Conservation (phyloP, 306 rosid genomes). For the Gastrolobium villosum region DNA sequence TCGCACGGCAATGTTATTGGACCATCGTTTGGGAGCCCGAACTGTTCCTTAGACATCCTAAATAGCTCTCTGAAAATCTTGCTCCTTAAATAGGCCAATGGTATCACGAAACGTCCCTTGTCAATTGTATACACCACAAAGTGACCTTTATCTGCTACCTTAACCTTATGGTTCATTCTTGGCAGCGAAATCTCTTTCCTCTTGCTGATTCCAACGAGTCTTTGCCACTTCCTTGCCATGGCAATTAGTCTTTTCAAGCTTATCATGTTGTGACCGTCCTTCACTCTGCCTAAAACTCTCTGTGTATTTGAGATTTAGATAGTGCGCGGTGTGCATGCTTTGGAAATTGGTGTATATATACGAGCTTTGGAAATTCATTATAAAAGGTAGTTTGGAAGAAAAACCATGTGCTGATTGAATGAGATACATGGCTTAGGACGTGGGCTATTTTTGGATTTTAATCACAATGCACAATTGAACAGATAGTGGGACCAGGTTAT, state of each 20-base stretch:
- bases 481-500: slow-evolving; percentile 35
- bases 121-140: slow-evolving; percentile 48
- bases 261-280: background rate
- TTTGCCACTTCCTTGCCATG: slow-evolving; percentile 51
- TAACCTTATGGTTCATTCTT: background rate
- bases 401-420: slow-evolving; percentile 53
- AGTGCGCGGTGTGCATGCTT: too few relatives aligned
- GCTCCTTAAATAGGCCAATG: slow-evolving; percentile 43
- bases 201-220: slow-evolving; percentile 40
- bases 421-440: slow-evolving; percentile 29
- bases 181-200: slow-evolving; percentile 42
- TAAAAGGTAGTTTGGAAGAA: background rate
- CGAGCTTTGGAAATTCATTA: too few relatives aligned
- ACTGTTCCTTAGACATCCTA: slow-evolving; percentile 49
- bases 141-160: slow-evolving; percentile 48
- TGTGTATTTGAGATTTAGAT: background rate
- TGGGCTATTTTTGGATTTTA: slow-evolving; percentile 51
- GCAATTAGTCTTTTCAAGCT: slow-evolving; percentile 44
- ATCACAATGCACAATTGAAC: slow-evolving; percentile 3
- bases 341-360: too few relatives aligned
- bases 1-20: slow-evolving; percentile 53
- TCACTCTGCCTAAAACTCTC: background rate
- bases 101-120: slow-evolving; percentile 47
- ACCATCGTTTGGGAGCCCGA: slow-evolving; percentile 48
- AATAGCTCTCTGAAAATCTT: slow-evolving; percentile 45